These are phyloP conservation scores for Colletotrichum ledebouriae DNA, from an alignment of 2,329 filamentous ascomycete genomes.

Conservation along the genomic window DNA sequence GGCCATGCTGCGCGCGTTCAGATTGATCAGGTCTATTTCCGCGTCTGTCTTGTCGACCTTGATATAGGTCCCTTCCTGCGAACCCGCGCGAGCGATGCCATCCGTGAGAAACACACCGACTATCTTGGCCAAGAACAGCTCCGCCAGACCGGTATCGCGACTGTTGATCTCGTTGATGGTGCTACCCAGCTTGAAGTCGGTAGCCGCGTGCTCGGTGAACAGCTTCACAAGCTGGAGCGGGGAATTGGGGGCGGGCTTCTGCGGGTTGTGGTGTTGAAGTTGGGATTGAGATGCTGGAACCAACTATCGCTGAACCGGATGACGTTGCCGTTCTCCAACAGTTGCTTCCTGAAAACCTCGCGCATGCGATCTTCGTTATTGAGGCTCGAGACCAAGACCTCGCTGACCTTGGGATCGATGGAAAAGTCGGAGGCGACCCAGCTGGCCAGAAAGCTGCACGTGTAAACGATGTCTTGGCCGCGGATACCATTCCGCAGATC, in stretches of 20 bases:
- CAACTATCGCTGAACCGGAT: background rate
- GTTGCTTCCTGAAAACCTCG: background rate
- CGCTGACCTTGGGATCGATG: conserved; percentile 9
- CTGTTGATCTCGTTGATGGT: background rate
- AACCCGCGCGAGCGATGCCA: background rate
- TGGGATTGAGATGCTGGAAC: background rate
- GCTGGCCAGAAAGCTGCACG: conserved; percentile 13
- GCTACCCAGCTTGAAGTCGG: background rate
- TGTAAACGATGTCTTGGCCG: background rate
- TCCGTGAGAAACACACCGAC: conserved; percentile 22
- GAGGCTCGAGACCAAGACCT: background rate
- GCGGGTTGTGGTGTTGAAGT: background rate
- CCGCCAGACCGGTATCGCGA: background rate
- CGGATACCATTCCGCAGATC: too few species aligned
- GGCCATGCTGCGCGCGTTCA: background rate
- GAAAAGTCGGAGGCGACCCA: conserved; percentile 19
- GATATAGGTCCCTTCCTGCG: background rate
- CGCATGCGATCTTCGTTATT: background rate
- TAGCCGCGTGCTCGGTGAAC: background rate
- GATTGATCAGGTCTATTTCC: background rate
- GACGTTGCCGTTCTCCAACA: background rate
- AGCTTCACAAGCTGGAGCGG: background rate
- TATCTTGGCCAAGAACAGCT: conserved; percentile 6
- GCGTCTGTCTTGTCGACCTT: background rate
- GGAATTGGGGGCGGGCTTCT: background rate